Conservation (phyloP, 116 monocot genomes). For the Zostera marina region DNA sequence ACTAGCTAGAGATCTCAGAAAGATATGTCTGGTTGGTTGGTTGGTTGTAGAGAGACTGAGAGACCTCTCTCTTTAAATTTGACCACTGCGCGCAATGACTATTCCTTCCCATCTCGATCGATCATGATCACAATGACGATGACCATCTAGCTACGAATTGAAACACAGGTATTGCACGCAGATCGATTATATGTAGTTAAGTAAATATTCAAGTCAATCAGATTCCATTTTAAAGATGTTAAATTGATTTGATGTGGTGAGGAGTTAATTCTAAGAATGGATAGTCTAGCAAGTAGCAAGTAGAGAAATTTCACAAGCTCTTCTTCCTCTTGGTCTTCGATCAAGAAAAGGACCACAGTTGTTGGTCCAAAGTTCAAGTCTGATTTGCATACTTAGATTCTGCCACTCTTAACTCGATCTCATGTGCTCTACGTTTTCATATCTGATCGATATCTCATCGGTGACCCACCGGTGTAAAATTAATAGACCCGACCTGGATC, state of each 20-base stretch:
- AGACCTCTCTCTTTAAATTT: neutral
- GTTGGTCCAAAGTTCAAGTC: too few relatives aligned
- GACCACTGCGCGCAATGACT: conserved; percentile 1
- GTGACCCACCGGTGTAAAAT: too few relatives aligned
- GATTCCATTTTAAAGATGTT: conserved; percentile 6
- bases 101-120: neutral
- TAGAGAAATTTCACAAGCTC: neutral
- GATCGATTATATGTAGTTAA: too few relatives aligned
- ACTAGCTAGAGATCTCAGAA: conserved; percentile 11
- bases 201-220: neutral
- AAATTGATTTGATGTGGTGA: neutral
- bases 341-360: too few relatives aligned
- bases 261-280: conserved; percentile 4
- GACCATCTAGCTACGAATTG: too few relatives aligned
- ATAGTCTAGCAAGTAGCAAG: conserved; percentile 3
- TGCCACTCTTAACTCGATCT: too few relatives aligned
- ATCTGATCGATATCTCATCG: too few relatives aligned
- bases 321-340: neutral
- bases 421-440: too few relatives aligned
- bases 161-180: too few relatives aligned
- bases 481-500: too few relatives aligned
- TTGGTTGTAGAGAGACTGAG: conserved; percentile 1
- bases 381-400: too few relatives aligned
- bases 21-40: too few relatives aligned
- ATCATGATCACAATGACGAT: neutral